Percentiles rank a stretch among this genome's conserved stretches.
These are phyloP conservation scores for Pleurotus eryngii DNA, from an alignment of 768 basidiomycete genomes.

Conservation along the genomic window DNA sequence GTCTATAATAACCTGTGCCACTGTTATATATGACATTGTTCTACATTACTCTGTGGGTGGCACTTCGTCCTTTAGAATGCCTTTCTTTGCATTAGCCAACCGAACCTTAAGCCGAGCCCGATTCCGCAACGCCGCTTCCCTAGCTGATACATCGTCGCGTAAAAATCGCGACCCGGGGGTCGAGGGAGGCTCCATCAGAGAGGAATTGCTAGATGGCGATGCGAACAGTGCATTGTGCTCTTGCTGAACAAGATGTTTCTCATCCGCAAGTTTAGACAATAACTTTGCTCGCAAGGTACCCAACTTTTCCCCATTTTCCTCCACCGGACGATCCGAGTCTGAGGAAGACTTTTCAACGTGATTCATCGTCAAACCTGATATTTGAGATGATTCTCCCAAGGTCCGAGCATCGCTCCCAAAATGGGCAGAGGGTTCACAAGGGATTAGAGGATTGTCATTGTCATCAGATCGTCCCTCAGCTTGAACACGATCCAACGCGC, in stretches of 20 bases:
- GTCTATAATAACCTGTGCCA: neutral
- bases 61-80: neutral
- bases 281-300: conserved; percentile 30
- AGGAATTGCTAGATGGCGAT: conserved; percentile 15
- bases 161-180: conserved; percentile 11
- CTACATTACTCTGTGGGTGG: neutral
- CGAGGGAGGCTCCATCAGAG: conserved; percentile 10
- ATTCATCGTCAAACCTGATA: neutral
- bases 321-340: neutral
- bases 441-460: neutral
- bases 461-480: conserved; percentile 1
- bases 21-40: neutral
- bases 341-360: conserved; percentile 11
- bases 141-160: conserved; percentile 11
- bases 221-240: neutral
- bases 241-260: conserved; percentile 28
- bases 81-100: conserved; percentile 41
- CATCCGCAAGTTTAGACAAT: conserved; percentile 40
- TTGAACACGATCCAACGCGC: neutral
- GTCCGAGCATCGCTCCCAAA: neutral
- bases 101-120: conserved; percentile 47
- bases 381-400: neutral
- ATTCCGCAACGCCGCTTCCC: conserved; percentile 43
- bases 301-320: conserved; percentile 12
- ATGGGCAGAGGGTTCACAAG: neutral